A percentile compares a stretch with the other conserved stretches of the same genome.
phyloP scores from a whole-genome alignment of 2,329 filamentous ascomycete species.

The Dothideomycetidae sp. region DNA sequence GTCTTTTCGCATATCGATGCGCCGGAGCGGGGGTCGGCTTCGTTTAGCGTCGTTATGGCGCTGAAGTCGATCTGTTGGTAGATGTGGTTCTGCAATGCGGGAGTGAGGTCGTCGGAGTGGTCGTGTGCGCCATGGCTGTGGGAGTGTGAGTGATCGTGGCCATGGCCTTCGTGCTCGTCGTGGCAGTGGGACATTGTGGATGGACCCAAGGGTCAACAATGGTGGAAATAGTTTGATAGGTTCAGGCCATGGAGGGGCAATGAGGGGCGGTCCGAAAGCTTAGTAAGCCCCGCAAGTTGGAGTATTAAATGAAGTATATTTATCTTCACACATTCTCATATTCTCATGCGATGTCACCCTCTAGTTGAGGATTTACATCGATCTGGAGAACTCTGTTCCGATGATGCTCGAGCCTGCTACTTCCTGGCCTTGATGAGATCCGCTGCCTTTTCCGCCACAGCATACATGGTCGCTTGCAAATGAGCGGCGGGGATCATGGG shows the following conservation, averaged over 20 bases:
- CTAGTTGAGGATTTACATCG: no score
- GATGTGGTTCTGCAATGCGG: slow-evolving; percentile 76
- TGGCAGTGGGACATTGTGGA: slow-evolving; percentile 34
- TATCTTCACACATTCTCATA: no score
- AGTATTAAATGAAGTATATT: no score
- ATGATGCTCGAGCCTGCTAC: no score
- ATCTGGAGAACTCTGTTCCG: no score
- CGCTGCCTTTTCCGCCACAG: slow-evolving; percentile 12
- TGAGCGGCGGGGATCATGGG: slow-evolving; percentile 15
- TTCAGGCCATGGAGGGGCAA: no score
- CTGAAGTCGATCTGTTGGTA: slow-evolving; percentile 90
- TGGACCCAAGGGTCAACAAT: no score
- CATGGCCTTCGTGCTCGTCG: slow-evolving; percentile 29
- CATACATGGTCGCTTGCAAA: slow-evolving; percentile 12
- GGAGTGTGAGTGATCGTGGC: slow-evolving; percentile 34
- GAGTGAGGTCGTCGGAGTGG: slow-evolving; percentile 82
- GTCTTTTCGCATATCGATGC: slow-evolving; percentile 73
- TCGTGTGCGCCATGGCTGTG: slow-evolving; percentile 56
- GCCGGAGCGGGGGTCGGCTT: slow-evolving; percentile 53
- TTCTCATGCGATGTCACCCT: no score
- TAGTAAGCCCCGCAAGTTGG: no score
- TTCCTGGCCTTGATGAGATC: slow-evolving; percentile 10
- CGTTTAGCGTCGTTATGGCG: slow-evolving; percentile 72
- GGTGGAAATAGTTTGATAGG: no score
- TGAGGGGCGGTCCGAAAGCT: no score